phyloP scores from a whole-genome alignment of 805 yeast genomes.

The Saturnispora zaruensis region DNA sequence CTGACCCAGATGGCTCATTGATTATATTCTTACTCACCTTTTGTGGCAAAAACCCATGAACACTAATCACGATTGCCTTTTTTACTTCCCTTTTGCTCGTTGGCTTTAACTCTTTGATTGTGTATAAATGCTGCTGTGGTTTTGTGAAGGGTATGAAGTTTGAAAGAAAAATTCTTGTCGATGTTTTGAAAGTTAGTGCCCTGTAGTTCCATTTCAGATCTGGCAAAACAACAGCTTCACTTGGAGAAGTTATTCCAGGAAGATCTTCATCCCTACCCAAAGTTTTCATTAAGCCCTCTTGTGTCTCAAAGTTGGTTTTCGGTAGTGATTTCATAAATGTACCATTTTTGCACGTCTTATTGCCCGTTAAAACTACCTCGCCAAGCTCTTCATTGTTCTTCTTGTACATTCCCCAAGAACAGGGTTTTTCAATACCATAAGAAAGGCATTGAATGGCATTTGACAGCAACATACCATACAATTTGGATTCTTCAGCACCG shows the following conservation, averaged over 20 bases:
- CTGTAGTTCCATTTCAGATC: constrained; percentile 22
- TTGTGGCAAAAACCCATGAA: constrained; percentile 92
- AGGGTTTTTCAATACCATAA: constrained; percentile 15
- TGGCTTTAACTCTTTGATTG: constrained; percentile 7
- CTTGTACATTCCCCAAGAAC: constrained; percentile 26
- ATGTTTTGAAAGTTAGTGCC: constrained; percentile 21
- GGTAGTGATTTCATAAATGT: constrained; percentile 22
- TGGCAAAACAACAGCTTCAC: constrained; percentile 22
- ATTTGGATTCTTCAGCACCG: constrained; percentile 16
- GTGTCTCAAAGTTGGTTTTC: constrained; percentile 22
- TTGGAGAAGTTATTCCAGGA: neutral
- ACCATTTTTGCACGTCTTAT: constrained; percentile 23
- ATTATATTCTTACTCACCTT: constrained; percentile 71
- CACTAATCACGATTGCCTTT: constrained; percentile 78
- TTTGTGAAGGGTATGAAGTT: constrained; percentile 15
- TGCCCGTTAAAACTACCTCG: constrained; percentile 25
- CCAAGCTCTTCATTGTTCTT: constrained; percentile 13
- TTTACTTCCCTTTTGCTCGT: neutral
- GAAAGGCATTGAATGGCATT: constrained; percentile 20
- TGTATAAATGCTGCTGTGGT: constrained; percentile 27
- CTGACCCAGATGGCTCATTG: constrained; percentile 92
- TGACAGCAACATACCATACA: constrained; percentile 19
- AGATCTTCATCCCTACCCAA: neutral
- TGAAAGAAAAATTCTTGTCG: constrained; percentile 20
- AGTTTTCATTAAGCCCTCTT: constrained; percentile 15